Evolutionary conservation across 805 yeast species (phyloP).

Genomic region (Starmera dryadoides): DNA sequence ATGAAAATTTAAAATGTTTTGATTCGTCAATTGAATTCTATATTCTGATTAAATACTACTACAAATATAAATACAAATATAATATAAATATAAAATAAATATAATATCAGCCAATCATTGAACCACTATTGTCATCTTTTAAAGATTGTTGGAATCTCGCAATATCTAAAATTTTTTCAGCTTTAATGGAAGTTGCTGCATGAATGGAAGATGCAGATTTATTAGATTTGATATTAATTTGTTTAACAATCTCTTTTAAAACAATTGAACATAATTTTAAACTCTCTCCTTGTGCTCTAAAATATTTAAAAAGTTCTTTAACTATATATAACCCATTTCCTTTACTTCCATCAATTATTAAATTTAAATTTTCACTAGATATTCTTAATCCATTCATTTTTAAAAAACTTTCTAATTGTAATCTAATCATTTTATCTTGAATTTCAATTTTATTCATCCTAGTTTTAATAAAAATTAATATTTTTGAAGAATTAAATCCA

Average conservation of each 20-base stretch:
- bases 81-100: too few species aligned
- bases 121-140: too few species aligned
- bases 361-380: slow-evolving; percentile 28
- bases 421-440: slow-evolving; percentile 24
- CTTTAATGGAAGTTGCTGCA: too few species aligned
- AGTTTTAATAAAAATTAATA: slow-evolving; percentile 32
- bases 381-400: slow-evolving; percentile 42
- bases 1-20: too few species aligned
- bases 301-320: slow-evolving; percentile 35
- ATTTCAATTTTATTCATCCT: slow-evolving; percentile 28
- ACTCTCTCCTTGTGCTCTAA: slow-evolving; percentile 33
- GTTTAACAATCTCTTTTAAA: slow-evolving; percentile 27
- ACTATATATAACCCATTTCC: slow-evolving; percentile 30
- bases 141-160: too few species aligned
- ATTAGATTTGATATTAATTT: too few species aligned
- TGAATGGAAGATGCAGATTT: too few species aligned
- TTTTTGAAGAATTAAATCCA: slow-evolving; percentile 17
- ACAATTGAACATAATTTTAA: slow-evolving; percentile 26
- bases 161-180: too few species aligned
- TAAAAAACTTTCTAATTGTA: slow-evolving; percentile 37
- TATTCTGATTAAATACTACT: too few species aligned
- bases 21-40: too few species aligned
- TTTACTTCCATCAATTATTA: slow-evolving; percentile 29
- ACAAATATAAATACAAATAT: too few species aligned
- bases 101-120: too few species aligned